Percentiles rank a stretch among this genome's conserved stretches.
Evolutionary conservation across 805 yeast genomes (phyloP).

Genomic region (Myxozyma kluyveri): DNA sequence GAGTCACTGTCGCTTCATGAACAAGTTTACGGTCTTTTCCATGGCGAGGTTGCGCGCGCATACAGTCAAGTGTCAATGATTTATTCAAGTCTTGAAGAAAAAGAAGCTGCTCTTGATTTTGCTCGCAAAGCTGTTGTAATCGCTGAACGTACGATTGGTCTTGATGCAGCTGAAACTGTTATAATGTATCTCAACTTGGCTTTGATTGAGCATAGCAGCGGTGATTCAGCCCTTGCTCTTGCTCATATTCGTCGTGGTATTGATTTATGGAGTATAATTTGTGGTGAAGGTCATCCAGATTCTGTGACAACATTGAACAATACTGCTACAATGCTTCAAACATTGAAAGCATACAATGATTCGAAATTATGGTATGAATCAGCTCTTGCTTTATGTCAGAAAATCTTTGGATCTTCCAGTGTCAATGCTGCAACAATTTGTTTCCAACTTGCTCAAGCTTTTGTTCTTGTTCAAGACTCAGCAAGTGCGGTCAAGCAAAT

Average conservation of each 20-base stretch:
- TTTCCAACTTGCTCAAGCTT: conserved; percentile 66
- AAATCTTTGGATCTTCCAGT: conserved; percentile 56
- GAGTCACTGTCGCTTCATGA: conserved; percentile 74
- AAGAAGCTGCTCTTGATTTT: conserved; percentile 56
- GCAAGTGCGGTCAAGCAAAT: conserved; percentile 57
- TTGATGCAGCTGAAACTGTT: conserved; percentile 74
- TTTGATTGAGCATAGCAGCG: conserved; percentile 60
- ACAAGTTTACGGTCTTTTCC: conserved; percentile 78
- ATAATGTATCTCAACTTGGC: conserved; percentile 74
- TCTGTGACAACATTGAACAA: conserved; percentile 60
- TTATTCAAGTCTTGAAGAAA: conserved; percentile 58
- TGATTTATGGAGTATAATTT: conserved; percentile 55
- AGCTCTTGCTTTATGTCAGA: conserved; percentile 52
- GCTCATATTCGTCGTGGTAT: conserved; percentile 60
- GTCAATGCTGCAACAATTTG: conserved; percentile 62
- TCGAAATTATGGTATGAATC: conserved; percentile 54
- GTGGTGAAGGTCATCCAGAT: conserved; percentile 68
- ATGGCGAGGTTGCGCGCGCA: conserved; percentile 71
- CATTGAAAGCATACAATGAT: conserved; percentile 47
- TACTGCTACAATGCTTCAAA: conserved; percentile 58
- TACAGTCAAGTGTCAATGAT: conserved; percentile 64
- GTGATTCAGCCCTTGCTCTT: conserved; percentile 59
- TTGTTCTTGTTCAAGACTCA: conserved; percentile 52
- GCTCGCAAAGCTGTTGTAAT: conserved; percentile 69
- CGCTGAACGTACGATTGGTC: conserved; percentile 76